Evolutionary conservation across 805 yeast genomes (phyloP), one percentile per base, ranked within the genome.

Genomic region (Suhomyces emberorum): DNA sequence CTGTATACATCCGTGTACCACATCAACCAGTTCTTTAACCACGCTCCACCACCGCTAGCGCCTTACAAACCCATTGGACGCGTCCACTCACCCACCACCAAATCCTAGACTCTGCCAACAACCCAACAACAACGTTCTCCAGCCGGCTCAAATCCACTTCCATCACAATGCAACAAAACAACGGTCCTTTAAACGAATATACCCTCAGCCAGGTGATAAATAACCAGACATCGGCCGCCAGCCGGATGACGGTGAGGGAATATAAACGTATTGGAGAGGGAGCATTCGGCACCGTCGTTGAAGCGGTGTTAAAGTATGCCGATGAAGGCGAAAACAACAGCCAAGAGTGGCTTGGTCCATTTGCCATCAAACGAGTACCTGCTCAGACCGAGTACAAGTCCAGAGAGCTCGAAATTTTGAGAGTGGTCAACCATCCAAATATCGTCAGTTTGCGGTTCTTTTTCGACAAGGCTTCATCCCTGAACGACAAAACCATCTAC

Each of bases 301-400:
- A 83, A 54, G 91, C 93, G 1, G 76, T 77, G 44, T 63, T 69
- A 32, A 57, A 56, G 38, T 49, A 55, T 61, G 37, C 65, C 54
- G 43, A 42, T 56, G 32, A 33, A 44, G 30, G 41, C 20, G 35
- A 25, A 9, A 20, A 23, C 6, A 35, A 35, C 14, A 17, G 27
- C 15, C 28, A 28, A 8, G 59, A 57, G 21, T 80, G 87, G 85
- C 62, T 79, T 26, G 95, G 95, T 1, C 95, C 95, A 0, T 85
- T 76, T 65, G 93, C 93, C 15, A 83, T 85, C 41, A 85, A 85
- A 52, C 75, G 87, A 48, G 93, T 84, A 1, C 89, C 91, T 17
- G 91, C 93, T 1, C 93, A 85, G 52, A 85, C 93, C 0, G 95
- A 85, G 57, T 85, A 84, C 58, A 85, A 85, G 59, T 77, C 85